Base-by-base conservation (phyloP, 331 rosid genomes). In the Telfairia occidentalis region DNA sequence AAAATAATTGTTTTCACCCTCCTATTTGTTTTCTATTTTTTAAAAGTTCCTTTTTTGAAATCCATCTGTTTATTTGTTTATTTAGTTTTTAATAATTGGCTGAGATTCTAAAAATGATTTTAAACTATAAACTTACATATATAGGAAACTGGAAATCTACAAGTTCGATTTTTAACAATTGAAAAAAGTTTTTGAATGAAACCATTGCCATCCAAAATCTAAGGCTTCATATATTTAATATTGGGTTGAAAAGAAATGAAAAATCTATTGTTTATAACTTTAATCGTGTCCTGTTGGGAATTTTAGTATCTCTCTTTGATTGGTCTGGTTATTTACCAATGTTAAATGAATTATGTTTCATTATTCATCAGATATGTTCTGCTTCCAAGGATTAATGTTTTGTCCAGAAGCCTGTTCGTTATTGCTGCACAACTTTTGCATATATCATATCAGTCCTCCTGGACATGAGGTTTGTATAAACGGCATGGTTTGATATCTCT, bases 361-460 rank as follows among this genome's bases (percentile, higher is more conserved):
- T 78, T 81, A 71, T 84, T 85, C 77, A 78, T 79, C 98, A 94
- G 98, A 94, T 79, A 85, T 88, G 82, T 91, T 93, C 83, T 94
- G 98, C 90, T 91, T 94, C 81, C 96, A 89, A 85, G 97, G 98
- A 77, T 84, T 94, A 80, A 82, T 94, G 79, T 88, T 91, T 86
- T 94, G 95, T 87, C 91, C 97, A 2, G 97, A 94, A 84, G 91
- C 92, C 24, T 91, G 90, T 86, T 91, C 92, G 66, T 83, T 91
- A 79, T 84, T 94, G 78, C 97, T 88, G 59, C 97, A 94, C 89
- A 94, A 94, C 84, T 94, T 94, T 83, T 94, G 97, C 92, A 87
- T 91, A 81, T 94, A 91, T 79, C 96, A 95, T 78, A 90, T 95
- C 59, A 95, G 93, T 84, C 98, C 98, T 59, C 98, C 97, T 10